Evolutionary conservation across 2,329 filamentous ascomycete species (phyloP).

Genomic region (Xylaria sp.): DNA sequence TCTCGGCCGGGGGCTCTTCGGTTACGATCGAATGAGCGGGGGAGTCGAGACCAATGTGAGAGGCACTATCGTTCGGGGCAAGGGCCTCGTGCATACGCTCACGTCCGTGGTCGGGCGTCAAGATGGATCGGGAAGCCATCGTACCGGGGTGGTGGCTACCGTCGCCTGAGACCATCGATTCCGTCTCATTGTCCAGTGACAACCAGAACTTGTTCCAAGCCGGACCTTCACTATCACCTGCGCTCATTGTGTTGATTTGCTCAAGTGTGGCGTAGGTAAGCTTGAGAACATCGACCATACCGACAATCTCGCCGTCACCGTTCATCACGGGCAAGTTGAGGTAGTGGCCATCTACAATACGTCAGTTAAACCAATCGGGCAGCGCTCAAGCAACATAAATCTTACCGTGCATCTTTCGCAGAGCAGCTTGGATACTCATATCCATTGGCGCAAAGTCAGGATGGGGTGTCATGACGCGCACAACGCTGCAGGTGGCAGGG

Average conservation of each 20-base stretch:
- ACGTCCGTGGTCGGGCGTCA: slow-evolving; percentile 72
- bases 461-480: slow-evolving; percentile 98
- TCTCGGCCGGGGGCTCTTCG: slow-evolving; percentile 59
- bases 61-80: slow-evolving; percentile 88
- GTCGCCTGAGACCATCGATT: slow-evolving; percentile 93
- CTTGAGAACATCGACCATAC: slow-evolving; percentile 98
- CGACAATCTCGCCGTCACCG: slow-evolving; percentile 91
- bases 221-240: slow-evolving; percentile 82
- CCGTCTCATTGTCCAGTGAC: slow-evolving; percentile 88
- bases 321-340: slow-evolving; percentile 99
- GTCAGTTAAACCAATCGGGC: slow-evolving; percentile 14
- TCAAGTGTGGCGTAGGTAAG: slow-evolving; percentile 96
- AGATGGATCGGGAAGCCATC: slow-evolving; percentile 66
- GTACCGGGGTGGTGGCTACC: slow-evolving; percentile 62
- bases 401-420: slow-evolving; percentile 98
- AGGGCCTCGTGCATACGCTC: slow-evolving; percentile 73
- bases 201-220: slow-evolving; percentile 99
- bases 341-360: slow-evolving; percentile 79
- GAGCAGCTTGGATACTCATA: slow-evolving; percentile 97
- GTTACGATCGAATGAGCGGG: slow-evolving; percentile 60
- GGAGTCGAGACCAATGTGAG: slow-evolving; percentile 78
- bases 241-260: slow-evolving; percentile 94
- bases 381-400: slow-evolving; percentile 13
- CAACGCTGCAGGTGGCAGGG: slow-evolving; percentile 90
- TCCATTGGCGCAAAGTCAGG: slow-evolving; percentile 98